Conservation (phyloP, 2,329 filamentous ascomycete genomes). For the Cercospora brassicicola region DNA sequence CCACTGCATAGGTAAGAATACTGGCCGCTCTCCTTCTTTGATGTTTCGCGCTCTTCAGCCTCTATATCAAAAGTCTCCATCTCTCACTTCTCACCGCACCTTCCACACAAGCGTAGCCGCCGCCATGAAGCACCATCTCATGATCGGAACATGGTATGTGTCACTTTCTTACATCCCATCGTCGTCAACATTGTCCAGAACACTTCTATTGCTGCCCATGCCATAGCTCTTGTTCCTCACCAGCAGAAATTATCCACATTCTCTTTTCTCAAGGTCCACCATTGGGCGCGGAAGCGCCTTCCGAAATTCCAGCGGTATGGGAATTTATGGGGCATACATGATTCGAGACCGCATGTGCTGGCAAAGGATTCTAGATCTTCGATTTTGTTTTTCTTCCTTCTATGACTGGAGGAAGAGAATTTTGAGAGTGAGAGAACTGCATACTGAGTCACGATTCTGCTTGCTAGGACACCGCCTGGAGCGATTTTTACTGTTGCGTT, state of each 20-base stretch:
- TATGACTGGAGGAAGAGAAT: not conserved
- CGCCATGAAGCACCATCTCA: conserved; percentile 81
- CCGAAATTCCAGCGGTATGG: not conserved
- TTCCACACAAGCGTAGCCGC: conserved; percentile 14
- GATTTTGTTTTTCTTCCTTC: not conserved
- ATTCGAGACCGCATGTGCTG: conserved; percentile 1
- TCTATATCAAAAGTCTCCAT: not conserved
- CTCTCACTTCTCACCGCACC: not conserved
- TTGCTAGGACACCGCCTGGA: conserved; percentile 66
- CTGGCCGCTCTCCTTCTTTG: not conserved
- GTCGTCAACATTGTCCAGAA: not conserved
- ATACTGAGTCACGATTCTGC: conserved; percentile 2
- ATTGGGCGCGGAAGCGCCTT: not conserved
- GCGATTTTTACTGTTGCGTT: conserved; percentile 89
- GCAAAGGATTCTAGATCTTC: not conserved
- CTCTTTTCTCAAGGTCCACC: not conserved
- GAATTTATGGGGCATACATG: not conserved
- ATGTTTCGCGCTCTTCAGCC: not conserved
- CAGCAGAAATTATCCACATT: conserved; percentile 1
- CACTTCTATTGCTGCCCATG: not conserved
- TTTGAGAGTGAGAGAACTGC: not conserved
- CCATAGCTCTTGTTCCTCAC: conserved; percentile 5
- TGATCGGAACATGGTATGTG: conserved; percentile 77
- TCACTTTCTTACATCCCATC: not conserved
- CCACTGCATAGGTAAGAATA: not conserved